Evolutionary conservation across 225 moss, liverwort and hornwort genomes (phyloP).

Genomic region (Polytrichum commune): DNA sequence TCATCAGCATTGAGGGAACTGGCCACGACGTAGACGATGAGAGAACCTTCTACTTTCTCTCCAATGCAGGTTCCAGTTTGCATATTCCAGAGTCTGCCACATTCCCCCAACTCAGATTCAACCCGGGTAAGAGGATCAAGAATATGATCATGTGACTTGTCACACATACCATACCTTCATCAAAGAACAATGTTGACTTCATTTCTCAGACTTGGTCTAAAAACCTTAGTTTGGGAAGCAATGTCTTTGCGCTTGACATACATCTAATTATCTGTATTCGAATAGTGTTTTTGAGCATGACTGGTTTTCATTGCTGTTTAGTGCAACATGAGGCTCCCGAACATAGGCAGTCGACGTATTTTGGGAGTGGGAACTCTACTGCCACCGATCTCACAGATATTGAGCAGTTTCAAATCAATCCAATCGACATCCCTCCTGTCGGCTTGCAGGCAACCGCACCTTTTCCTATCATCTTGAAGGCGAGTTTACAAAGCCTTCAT

Average conservation of each 20-base stretch:
- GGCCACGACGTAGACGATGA: constrained; percentile 20
- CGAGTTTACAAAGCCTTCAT: constrained; percentile 5
- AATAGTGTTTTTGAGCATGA: neutral
- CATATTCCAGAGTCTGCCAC: constrained; percentile 47
- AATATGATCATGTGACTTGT: neutral
- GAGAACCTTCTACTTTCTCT: constrained; percentile 24
- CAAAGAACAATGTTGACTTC: too few species aligned
- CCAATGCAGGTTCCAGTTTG: constrained; percentile 36
- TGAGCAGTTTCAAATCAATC: constrained; percentile 48
- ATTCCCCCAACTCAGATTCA: constrained; percentile 31
- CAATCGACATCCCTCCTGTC: constrained; percentile 4
- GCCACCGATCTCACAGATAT: constrained; percentile 38
- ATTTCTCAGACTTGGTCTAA: neutral
- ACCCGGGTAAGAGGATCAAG: constrained; percentile 29
- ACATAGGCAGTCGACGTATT: constrained; percentile 16
- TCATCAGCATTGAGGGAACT: too few species aligned
- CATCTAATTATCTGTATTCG: neutral
- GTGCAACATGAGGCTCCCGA: constrained; percentile 36
- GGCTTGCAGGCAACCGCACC: constrained; percentile 12
- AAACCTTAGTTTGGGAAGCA: neutral
- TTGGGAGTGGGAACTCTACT: constrained; percentile 30
- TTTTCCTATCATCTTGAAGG: constrained; percentile 49
- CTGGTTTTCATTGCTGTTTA: constrained; percentile 5
- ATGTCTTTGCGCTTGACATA: neutral
- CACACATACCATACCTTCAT: too few species aligned